These are phyloP conservation scores for Hypoxylon intermedium DNA, from an alignment of 495 filamentous ascomycete species.

Conservation along the genomic window DNA sequence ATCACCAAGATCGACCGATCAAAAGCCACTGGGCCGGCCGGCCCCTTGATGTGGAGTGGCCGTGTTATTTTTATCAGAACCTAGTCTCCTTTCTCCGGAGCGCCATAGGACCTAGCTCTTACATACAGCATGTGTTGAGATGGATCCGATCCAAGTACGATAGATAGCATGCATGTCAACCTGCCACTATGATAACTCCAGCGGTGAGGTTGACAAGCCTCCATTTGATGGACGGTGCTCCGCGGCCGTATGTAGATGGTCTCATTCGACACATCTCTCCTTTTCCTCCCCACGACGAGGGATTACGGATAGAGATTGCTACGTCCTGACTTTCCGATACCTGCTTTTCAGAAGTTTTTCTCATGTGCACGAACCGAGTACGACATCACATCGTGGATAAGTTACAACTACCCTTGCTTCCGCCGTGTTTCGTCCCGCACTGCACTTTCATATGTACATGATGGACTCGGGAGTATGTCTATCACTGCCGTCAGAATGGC, in stretches of 20 bases:
- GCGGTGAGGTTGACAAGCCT: constrained; percentile 34
- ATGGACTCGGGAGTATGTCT: constrained; percentile 19
- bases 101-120: constrained; percentile 1
- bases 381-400: constrained; percentile 31
- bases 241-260: constrained; percentile 4
- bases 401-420: constrained; percentile 31
- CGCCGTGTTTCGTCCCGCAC: constrained; percentile 32
- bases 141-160: constrained; percentile 28
- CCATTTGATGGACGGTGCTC: constrained; percentile 21
- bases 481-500: constrained; percentile 12
- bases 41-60: constrained; percentile 16
- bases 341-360: constrained; percentile 17
- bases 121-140: constrained; percentile 16
- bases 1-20: neutral
- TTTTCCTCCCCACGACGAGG: constrained; percentile 21
- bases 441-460: constrained; percentile 12
- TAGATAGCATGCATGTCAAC: constrained; percentile 41
- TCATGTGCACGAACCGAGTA: constrained; percentile 33
- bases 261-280: constrained; percentile 26
- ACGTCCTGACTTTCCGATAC: constrained; percentile 14
- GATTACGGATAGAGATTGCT: constrained; percentile 22
- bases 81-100: constrained; percentile 10
- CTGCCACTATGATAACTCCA: constrained; percentile 33
- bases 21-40: neutral
- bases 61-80: constrained; percentile 30